Conservation (phyloP, 768 basidiomycete genomes). For the Auricularia cornea region DNA sequence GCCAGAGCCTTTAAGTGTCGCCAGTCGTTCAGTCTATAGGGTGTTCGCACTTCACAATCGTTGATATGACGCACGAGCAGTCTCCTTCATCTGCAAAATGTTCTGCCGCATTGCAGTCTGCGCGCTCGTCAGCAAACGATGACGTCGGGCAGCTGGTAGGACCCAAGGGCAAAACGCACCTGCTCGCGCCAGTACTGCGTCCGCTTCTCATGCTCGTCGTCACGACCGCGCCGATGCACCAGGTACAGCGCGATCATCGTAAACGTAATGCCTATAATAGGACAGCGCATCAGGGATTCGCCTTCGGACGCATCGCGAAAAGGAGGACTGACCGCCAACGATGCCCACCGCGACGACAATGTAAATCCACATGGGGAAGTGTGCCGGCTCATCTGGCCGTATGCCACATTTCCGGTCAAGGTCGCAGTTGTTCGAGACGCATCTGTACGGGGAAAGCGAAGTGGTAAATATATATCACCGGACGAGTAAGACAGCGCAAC, state of each 20-base stretch:
- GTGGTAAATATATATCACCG: too few species aligned
- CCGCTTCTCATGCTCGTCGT: constrained; percentile 72
- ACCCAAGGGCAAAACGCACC: constrained; percentile 26
- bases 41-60: constrained; percentile 28
- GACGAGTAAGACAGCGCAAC: constrained; percentile 1
- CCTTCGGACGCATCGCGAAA: not conserved
- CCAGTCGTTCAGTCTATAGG: constrained; percentile 27
- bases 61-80: constrained; percentile 56
- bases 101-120: constrained; percentile 77
- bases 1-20: constrained; percentile 20
- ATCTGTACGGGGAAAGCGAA: constrained; percentile 47
- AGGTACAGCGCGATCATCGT: constrained; percentile 62
- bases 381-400: constrained; percentile 49
- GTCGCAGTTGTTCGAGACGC: constrained; percentile 68
- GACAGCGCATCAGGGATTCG: not conserved
- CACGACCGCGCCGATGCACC: constrained; percentile 63
- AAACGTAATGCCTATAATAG: constrained; percentile 56
- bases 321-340: constrained; percentile 47
- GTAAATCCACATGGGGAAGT: constrained; percentile 64
- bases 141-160: not conserved
- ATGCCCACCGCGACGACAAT: constrained; percentile 62
- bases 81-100: constrained; percentile 70
- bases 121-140: not conserved
- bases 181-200: constrained; percentile 88
- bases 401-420: constrained; percentile 52